These are phyloP conservation scores for Keqinozyma sinolaborantium DNA, from an alignment of 1,139 yeast genomes.

Conservation along the genomic window DNA sequence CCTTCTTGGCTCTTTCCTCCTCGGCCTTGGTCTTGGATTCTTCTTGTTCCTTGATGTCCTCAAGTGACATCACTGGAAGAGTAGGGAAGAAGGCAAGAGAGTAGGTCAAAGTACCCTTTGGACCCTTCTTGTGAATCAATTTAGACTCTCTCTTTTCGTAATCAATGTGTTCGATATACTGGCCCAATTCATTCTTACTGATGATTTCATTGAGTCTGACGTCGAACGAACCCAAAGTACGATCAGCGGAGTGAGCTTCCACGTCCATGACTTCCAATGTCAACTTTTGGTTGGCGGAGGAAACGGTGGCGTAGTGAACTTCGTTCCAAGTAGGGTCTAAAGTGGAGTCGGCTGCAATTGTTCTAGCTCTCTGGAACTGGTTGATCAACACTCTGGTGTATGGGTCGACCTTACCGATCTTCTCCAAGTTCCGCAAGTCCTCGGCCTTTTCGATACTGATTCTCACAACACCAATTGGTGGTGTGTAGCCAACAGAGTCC, in stretches of 20 bases:
- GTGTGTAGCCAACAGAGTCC: constrained; percentile 77
- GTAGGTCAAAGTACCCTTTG: constrained; percentile 77
- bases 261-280: constrained; percentile 92
- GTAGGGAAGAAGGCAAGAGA: constrained; percentile 79
- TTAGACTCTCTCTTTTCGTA: constrained; percentile 55
- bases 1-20: constrained; percentile 26
- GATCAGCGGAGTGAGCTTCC: constrained; percentile 70
- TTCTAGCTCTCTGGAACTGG: constrained; percentile 74
- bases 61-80: constrained; percentile 71
- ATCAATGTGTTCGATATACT: constrained; percentile 59
- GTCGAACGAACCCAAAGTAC: constrained; percentile 81
- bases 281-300: constrained; percentile 76
- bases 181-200: constrained; percentile 62
- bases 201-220: constrained; percentile 66
- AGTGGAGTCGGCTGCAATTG: constrained; percentile 64
- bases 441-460: constrained; percentile 68
- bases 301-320: constrained; percentile 72
- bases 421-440: constrained; percentile 78
- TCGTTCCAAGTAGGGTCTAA: constrained; percentile 86
- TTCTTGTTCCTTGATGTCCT: constrained; percentile 59
- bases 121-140: constrained; percentile 68
- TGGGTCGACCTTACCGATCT: constrained; percentile 89
- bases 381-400: constrained; percentile 78
- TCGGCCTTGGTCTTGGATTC: constrained; percentile 26
- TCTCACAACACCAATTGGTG: constrained; percentile 91